Percentiles rank a stretch among this genome's conserved stretches.
phyloP scores from a whole-genome alignment of 805 yeast genomes.

The Monosporozyma aerobia region DNA sequence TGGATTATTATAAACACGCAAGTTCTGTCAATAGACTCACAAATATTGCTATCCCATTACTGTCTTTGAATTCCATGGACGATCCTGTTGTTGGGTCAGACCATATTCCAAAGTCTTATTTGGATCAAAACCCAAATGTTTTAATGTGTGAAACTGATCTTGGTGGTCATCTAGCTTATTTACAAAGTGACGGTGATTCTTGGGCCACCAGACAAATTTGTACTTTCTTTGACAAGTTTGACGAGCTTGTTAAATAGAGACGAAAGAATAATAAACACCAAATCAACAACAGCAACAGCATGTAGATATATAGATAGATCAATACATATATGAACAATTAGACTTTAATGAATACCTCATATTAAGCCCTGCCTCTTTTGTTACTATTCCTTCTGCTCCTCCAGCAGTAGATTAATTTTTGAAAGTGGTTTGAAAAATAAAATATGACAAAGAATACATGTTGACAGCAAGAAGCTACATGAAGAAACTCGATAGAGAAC shows the following conservation, averaged over 20 bases:
- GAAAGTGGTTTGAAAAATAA: neutral
- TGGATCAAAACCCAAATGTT: constrained; percentile 47
- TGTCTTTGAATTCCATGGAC: constrained; percentile 51
- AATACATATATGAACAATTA: neutral
- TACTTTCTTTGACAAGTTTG: constrained; percentile 33
- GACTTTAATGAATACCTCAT: neutral
- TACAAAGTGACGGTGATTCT: constrained; percentile 36
- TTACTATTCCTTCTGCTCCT: neutral
- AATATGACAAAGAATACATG: neutral
- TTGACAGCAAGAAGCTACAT: neutral
- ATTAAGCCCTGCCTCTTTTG: neutral
- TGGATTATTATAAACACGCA: constrained; percentile 56
- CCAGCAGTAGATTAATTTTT: neutral
- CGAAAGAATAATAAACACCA: neutral
- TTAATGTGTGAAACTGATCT: constrained; percentile 47
- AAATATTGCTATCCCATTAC: constrained; percentile 50
- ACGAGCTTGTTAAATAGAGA: constrained; percentile 15
- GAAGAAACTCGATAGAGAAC: neutral
- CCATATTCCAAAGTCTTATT: constrained; percentile 42
- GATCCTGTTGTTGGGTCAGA: constrained; percentile 49
- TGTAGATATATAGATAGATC: neutral
- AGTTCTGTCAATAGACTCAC: constrained; percentile 52
- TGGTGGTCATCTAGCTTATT: constrained; percentile 66
- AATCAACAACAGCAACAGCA: neutral
- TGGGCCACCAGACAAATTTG: constrained; percentile 40